phyloP scores from a whole-genome alignment of 352 stramenopile species.

The Pythium phragmiticola region DNA sequence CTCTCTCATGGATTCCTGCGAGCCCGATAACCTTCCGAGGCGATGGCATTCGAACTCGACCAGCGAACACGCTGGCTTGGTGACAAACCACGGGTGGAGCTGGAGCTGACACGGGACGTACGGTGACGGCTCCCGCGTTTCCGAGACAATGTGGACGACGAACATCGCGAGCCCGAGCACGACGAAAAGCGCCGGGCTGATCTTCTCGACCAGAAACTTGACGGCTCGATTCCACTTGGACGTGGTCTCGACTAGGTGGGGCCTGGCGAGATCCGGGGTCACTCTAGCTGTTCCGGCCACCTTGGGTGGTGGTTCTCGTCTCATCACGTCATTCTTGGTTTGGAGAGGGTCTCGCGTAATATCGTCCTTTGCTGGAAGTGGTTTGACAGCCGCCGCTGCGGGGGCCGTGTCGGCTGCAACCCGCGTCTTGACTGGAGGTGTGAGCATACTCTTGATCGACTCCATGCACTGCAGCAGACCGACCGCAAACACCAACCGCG shows the following conservation, averaged over 20 bases:
- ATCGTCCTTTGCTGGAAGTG: too few relatives aligned
- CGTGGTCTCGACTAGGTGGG: too few relatives aligned
- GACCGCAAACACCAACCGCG: neutral
- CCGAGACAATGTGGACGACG: neutral
- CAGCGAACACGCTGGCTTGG: slow-evolving; percentile 1
- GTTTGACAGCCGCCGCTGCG: too few relatives aligned
- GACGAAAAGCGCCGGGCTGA: neutral
- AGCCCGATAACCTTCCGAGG: neutral
- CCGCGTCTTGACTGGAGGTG: neutral
- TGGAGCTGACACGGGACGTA: neutral
- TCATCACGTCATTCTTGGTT: too few relatives aligned
- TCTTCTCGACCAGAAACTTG: too few relatives aligned
- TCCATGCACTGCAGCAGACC: neutral
- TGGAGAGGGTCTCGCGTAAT: too few relatives aligned
- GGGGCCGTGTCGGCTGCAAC: too few relatives aligned
- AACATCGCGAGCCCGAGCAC: neutral
- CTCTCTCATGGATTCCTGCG: neutral
- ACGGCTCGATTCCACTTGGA: too few relatives aligned
- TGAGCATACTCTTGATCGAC: neutral
- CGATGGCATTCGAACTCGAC: slow-evolving; percentile 7
- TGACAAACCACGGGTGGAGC: neutral
- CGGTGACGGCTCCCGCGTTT: neutral
- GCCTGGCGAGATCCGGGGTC: too few relatives aligned
- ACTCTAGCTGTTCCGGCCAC: too few relatives aligned
- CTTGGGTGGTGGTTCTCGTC: too few relatives aligned